Base-by-base conservation (phyloP, 306 rosid genomes). In the Lablab purpureus region DNA sequence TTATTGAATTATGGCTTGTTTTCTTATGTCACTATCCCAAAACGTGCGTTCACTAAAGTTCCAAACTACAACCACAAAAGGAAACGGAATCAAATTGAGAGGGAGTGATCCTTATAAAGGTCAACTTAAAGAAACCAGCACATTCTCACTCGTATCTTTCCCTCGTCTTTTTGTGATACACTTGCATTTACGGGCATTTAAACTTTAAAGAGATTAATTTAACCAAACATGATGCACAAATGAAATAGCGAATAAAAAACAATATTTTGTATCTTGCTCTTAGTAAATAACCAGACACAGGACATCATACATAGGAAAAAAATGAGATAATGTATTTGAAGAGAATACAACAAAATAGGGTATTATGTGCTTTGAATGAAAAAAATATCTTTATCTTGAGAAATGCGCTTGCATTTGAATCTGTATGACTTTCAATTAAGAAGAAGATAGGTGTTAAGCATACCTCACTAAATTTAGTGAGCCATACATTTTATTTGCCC, bases 1-100 rank as follows among this genome's bases (percentile, higher is more conserved):
- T 77, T 62, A 43, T 55, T 64, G 45, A 70, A 40, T 14, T 51
- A 40, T 22, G 76, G 56, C 19, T 73, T 73, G 50, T 50, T 72
- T 58, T 25, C 56, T 69, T 63, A 71, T 43, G 86, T 80, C 94
- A 15, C 76, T 75, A 46, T 90, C 85, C 59, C 67, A 40, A 76
- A 76, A 62, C 78, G 70, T 75, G 81, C 84, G 0, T 81, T 71
- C 52, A 46, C 78, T 37, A 81, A 43, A 75, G 52, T 63, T 37
- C 68, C 63, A 58, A 67, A 66, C 67, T 28, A 80, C 60, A 76
- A 73, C 67, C 81, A 65, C 77, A 56, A 28, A 46, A 84, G 78
- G 62, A 77, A 63, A 46, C 27, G 70, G 69, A 73, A 81, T 56
- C 78, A 36, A 63, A 32, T 54, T 64, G 79, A 82, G 80, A 77